phyloP scores from a whole-genome alignment of 2,329 filamentous ascomycete genomes.

The Clarireedia sp. region DNA sequence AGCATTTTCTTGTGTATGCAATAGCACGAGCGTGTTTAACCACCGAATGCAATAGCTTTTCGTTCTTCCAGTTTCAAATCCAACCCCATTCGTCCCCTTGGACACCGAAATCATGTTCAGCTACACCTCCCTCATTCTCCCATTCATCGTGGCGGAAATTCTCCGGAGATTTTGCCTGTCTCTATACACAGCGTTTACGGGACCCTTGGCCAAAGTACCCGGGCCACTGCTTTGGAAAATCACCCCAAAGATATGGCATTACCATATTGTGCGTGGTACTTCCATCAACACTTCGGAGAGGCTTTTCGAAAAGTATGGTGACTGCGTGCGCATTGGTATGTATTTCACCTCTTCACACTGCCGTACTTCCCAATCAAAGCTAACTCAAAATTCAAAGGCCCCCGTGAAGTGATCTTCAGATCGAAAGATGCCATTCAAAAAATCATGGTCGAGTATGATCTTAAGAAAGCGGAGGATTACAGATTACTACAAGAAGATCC shows the following conservation, averaged over 20 bases:
- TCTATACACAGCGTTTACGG: constrained; percentile 11
- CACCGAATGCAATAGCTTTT: too few relatives aligned
- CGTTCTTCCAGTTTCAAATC: background rate
- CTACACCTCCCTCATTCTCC: background rate
- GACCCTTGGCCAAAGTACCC: constrained; percentile 17
- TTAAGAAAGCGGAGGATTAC: constrained; percentile 13
- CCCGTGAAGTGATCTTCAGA: constrained; percentile 13
- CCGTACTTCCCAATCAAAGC: background rate
- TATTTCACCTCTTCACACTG: background rate
- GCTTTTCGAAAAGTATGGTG: constrained; percentile 16
- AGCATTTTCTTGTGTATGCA: too few relatives aligned
- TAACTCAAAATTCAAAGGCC: constrained; percentile 5
- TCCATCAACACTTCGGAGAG: constrained; percentile 7
- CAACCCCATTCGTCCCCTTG: background rate
- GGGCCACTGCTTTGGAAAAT: constrained; percentile 14
- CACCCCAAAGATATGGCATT: constrained; percentile 11
- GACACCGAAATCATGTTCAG: background rate
- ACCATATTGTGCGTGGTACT: constrained; percentile 12
- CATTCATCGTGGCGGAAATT: background rate
- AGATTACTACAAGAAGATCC: constrained; percentile 1
- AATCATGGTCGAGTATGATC: constrained; percentile 16
- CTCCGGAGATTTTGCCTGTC: constrained; percentile 9
- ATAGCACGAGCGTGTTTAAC: too few relatives aligned
- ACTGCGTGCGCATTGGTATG: constrained; percentile 16
- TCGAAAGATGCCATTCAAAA: constrained; percentile 12